Conservation (phyloP, 2,329 filamentous ascomycete species). For the Cercospora sp. region DNA sequence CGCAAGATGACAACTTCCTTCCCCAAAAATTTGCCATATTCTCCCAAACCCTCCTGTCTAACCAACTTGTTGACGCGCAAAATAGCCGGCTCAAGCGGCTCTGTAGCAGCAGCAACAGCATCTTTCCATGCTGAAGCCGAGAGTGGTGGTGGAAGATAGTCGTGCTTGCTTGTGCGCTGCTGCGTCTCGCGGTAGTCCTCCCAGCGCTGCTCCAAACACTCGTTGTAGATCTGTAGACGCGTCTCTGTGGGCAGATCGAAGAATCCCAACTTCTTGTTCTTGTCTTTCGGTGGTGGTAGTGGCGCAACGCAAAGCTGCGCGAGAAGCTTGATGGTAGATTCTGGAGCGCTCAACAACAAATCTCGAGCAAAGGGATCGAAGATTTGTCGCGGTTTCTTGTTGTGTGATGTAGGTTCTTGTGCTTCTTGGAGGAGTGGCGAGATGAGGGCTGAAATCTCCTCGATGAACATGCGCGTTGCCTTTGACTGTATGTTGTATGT, state of each 20-base stretch:
- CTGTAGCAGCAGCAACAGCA: neutral
- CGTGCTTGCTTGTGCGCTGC: neutral
- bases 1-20: neutral
- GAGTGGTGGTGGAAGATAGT: neutral
- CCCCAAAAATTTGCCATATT: neutral
- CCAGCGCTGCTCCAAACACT: neutral
- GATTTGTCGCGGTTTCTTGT: neutral
- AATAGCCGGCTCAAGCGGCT: neutral
- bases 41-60: neutral
- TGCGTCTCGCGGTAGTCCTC: neutral
- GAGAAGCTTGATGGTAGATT: neutral
- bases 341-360: neutral
- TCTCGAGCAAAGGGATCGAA: neutral
- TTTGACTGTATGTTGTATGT: neutral
- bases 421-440: neutral
- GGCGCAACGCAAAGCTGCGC: neutral
- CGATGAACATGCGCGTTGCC: neutral
- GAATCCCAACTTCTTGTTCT: neutral
- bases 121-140: neutral
- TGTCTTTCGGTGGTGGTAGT: neutral
- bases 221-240: neutral
- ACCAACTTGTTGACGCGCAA: neutral
- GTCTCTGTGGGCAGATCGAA: neutral
- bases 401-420: neutral
- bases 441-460: neutral